A percentile compares a stretch with the other conserved stretches of the same genome.
phyloP scores from a whole-genome alignment of 441 rosid species.

The Populus hybrid region DNA sequence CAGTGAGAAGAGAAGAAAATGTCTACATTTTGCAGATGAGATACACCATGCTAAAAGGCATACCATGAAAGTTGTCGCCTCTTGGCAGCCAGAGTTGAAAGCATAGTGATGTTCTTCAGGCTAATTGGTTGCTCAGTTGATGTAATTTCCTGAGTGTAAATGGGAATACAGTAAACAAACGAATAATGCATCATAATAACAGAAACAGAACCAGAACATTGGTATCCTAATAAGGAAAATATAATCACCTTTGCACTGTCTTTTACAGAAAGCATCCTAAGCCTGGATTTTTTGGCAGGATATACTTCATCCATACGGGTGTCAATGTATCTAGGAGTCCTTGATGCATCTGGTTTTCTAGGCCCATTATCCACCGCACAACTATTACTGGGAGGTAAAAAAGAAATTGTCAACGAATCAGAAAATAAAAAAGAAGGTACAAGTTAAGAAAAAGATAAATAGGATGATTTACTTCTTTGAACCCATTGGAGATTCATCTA shows the following conservation, averaged over 20 bases:
- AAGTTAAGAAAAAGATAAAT: not conserved
- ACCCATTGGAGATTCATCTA: slow-evolving; percentile 46
- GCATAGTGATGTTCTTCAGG: slow-evolving; percentile 46
- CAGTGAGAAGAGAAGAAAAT: slow-evolving; percentile 8
- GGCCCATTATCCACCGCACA: slow-evolving; percentile 38
- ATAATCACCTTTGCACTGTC: slow-evolving; percentile 62
- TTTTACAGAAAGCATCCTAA: slow-evolving; percentile 49
- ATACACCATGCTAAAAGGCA: slow-evolving; percentile 13
- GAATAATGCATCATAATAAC: not conserved
- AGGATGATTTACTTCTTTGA: slow-evolving; percentile 37
- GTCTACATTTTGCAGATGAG: slow-evolving; percentile 8
- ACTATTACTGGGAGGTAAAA: slow-evolving; percentile 22
- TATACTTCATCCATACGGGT: slow-evolving; percentile 72
- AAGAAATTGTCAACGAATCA: slow-evolving; percentile 16
- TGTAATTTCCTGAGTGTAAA: slow-evolving; percentile 48
- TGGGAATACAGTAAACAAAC: slow-evolving; percentile 13
- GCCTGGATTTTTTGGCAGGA: slow-evolving; percentile 74
- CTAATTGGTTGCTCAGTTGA: slow-evolving; percentile 38
- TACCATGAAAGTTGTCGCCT: slow-evolving; percentile 58
- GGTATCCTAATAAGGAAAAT: not conserved
- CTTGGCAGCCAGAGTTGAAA: slow-evolving; percentile 54
- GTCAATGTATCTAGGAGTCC: slow-evolving; percentile 61
- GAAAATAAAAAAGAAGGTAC: not conserved
- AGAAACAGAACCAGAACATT: not conserved
- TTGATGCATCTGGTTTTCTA: slow-evolving; percentile 47